A percentile compares a stretch with the other conserved stretches of the same genome.
These are phyloP conservation scores for Marasmius sp. DNA, from an alignment of 1,284 basidiomycete genomes.

Conservation along the genomic window DNA sequence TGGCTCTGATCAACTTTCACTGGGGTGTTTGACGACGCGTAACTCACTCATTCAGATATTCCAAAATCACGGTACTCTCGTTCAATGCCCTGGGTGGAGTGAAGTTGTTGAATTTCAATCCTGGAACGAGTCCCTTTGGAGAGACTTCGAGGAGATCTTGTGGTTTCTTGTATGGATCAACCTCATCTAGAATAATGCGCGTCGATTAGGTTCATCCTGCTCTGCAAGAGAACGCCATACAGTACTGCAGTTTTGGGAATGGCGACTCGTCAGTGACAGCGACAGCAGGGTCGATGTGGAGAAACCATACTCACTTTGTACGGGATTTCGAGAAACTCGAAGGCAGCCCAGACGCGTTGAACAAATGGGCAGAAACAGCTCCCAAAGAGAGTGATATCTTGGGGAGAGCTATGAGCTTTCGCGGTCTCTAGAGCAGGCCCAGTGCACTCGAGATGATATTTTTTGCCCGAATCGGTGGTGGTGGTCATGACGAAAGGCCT, in stretches of 20 bases:
- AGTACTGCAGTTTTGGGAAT: slow-evolving; percentile 16
- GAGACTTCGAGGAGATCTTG: slow-evolving; percentile 75
- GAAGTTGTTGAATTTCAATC: slow-evolving; percentile 54
- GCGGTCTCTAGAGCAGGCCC: slow-evolving; percentile 60
- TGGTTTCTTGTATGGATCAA: slow-evolving; percentile 83
- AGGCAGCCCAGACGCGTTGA: slow-evolving; percentile 67
- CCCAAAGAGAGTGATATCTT: slow-evolving; percentile 65
- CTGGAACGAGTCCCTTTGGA: slow-evolving; percentile 79
- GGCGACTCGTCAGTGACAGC: background rate
- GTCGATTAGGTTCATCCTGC: background rate
- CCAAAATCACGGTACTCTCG: slow-evolving; percentile 73
- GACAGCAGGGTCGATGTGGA: background rate
- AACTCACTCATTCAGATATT: slow-evolving; percentile 72
- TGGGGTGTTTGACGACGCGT: background rate
- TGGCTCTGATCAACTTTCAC: background rate
- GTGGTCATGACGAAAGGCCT: slow-evolving; percentile 29
- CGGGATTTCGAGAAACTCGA: slow-evolving; percentile 61
- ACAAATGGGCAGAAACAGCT: slow-evolving; percentile 78
- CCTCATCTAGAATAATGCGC: slow-evolving; percentile 56
- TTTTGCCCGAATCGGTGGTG: slow-evolving; percentile 43
- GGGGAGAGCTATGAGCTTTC: slow-evolving; percentile 37
- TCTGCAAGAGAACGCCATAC: background rate
- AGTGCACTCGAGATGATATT: slow-evolving; percentile 57
- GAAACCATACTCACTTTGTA: slow-evolving; percentile 46
- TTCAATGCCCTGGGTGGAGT: slow-evolving; percentile 57